These are phyloP conservation scores for Colletotrichum lindemuthianum DNA, from an alignment of 2,329 filamentous ascomycete species.

Conservation along the genomic window DNA sequence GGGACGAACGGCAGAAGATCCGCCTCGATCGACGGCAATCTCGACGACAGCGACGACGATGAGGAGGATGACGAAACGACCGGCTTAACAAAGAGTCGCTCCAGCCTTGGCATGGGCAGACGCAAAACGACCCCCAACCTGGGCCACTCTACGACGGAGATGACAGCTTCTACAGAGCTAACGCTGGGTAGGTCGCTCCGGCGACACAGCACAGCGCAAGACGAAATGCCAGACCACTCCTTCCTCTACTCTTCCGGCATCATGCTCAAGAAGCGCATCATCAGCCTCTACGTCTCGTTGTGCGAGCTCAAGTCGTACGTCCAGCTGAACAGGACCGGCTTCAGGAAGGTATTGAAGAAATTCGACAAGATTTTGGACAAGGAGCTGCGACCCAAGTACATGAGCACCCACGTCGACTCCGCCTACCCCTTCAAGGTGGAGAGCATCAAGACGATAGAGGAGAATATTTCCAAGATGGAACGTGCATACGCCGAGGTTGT, in stretches of 20 bases:
- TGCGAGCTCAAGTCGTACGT: slow-evolving; percentile 97
- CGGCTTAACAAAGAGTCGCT: slow-evolving; percentile 58
- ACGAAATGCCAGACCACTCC: slow-evolving; percentile 82
- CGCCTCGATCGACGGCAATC: slow-evolving; percentile 64
- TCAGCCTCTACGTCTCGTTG: slow-evolving; percentile 87
- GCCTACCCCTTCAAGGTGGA: slow-evolving; percentile 83
- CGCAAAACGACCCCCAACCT: slow-evolving; percentile 50
- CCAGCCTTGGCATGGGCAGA: slow-evolving; percentile 48
- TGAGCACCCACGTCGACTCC: slow-evolving; percentile 76
- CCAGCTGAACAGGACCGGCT: slow-evolving; percentile 96
- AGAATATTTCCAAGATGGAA: slow-evolving; percentile 80
- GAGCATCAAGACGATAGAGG: slow-evolving; percentile 76
- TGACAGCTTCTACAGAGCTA: slow-evolving; percentile 71
- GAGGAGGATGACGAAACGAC: slow-evolving; percentile 71
- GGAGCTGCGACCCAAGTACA: slow-evolving; percentile 80
- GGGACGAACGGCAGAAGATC: slow-evolving; percentile 53
- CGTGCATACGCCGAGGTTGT: slow-evolving; percentile 82
- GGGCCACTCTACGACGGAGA: slow-evolving; percentile 60
- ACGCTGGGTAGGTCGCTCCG: slow-evolving; percentile 59
- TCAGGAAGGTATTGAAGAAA: slow-evolving; percentile 96
- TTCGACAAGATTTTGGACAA: slow-evolving; percentile 96
- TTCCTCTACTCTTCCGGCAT: slow-evolving; percentile 75
- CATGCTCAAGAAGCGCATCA: slow-evolving; percentile 90
- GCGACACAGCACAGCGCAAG: slow-evolving; percentile 74
- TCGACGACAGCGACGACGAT: slow-evolving; percentile 72